Base-by-base conservation (phyloP, 257 asterid genomes). In the Capsicum rhomboideum region DNA sequence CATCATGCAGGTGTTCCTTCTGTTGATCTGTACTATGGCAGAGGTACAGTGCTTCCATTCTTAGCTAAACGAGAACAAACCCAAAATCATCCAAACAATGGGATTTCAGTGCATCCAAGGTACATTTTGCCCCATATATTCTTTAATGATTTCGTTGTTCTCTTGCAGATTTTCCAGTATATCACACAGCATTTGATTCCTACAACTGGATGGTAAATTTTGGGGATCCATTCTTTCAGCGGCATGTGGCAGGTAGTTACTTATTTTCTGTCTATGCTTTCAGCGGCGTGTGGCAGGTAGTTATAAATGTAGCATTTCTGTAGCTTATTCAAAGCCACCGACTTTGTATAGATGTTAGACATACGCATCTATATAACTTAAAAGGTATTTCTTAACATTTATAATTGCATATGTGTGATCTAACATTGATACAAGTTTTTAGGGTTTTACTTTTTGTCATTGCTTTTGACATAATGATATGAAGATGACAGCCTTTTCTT, bases 181-280 rank as follows among this genome's bases (percentile, higher is more conserved):
- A 96, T 89, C 99, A 96, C 90, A 94, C 99, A 44, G 97, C 97
- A 79, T 96, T 91, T 56, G 99, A 96, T 89, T 92, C 99, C 78
- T 96, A 92, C 84, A 91, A 91, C 63, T 96, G 99, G 99, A 94
- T 94, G 97, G 55, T 56, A 82, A 93, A 87, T 29, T 79, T 75
- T 68, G 99, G 99, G 69, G 99, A 96, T 86, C 99, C 99, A 55
- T 84, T 89, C 72, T 96, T 96, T 88, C 93, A 92, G 71, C 97
- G 99, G 50, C 99, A 96, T 26, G 94, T 92, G 29, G 87, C 99
- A 84, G 97, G 99, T 95, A 86, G 71, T 46, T 72, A 82, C 54
- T 83, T 74, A 77, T 66, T 69, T 40, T 46, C 23, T 44, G n/a
- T 86, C 99, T 98, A 52, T 84, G 88, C 72, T 96, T 96, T 88